Evolutionary conservation across 805 yeast genomes (phyloP).

Genomic region (Alloascoidea africana): DNA sequence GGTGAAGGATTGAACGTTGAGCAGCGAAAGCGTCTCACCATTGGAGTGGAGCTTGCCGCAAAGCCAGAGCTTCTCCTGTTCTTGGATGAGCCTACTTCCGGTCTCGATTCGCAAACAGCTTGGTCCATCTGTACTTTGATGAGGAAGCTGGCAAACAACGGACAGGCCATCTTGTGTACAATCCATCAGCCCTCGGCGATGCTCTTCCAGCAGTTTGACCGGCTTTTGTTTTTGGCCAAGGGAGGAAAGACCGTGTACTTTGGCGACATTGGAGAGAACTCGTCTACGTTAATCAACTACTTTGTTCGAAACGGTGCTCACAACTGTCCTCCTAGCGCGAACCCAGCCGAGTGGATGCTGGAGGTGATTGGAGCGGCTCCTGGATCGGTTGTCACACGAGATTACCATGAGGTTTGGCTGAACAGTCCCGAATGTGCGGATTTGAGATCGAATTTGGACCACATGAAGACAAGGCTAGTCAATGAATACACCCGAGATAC

Average conservation of each 20-base stretch:
- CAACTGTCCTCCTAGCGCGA: constrained; percentile 51
- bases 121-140: constrained; percentile 49
- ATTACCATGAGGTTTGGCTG: constrained; percentile 51
- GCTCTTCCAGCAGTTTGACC: constrained; percentile 62
- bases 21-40: constrained; percentile 47
- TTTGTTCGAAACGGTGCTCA: constrained; percentile 54
- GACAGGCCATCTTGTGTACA: constrained; percentile 57
- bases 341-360: constrained; percentile 90
- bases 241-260: constrained; percentile 69
- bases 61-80: constrained; percentile 44
- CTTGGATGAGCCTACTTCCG: constrained; percentile 58
- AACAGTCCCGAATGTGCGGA: constrained; percentile 46
- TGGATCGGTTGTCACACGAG: constrained; percentile 15
- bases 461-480: constrained; percentile 47
- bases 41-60: constrained; percentile 55
- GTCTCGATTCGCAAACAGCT: constrained; percentile 54
- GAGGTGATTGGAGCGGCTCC: constrained; percentile 34
- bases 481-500: constrained; percentile 18
- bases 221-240: constrained; percentile 48
- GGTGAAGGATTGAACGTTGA: constrained; percentile 58
- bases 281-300: constrained; percentile 40
- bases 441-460: constrained; percentile 42
- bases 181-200: constrained; percentile 82
- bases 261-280: constrained; percentile 55
- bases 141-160: constrained; percentile 42